Base-by-base conservation (phyloP, 306 rosid species). In the Cyclanthera cordifolia region DNA sequence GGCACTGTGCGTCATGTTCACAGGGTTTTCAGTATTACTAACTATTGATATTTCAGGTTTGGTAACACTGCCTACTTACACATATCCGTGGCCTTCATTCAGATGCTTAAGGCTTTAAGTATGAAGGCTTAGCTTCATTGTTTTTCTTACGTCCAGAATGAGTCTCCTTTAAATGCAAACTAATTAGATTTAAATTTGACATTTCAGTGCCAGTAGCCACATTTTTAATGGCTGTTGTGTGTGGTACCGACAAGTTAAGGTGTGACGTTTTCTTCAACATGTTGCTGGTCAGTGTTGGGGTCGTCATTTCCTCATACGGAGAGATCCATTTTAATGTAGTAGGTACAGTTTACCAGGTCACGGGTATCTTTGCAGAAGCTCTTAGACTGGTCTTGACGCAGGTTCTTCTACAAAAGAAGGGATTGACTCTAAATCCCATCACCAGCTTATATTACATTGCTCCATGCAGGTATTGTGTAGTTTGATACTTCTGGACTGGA, bases 71-170 rank as follows among this genome's bases (percentile, higher is more conserved):
- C 97, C 41, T 94, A 88, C 81, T 82, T 94, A 83, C 91, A 83
- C 80, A 94, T 94, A 55, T 94, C 99, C 73, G 99, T 94, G 82
- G 95, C 99, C 72, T 93, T 93, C 81, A 93, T 93, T 80, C 99
- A 93, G 84, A 93, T 93, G 99, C 99, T 93, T 73, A 93, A 93
- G 77, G 99, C 97, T 74, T 79, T 86, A 66, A 91, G 97, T 91
- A 86, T 43, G 96, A 20, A 2, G 52, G 50, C 12, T 16, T 21
- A 70, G 27, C 50, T 45, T 63, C 28, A 5, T 20, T 2, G n/a
- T 1, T 24, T 48, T 58, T 30, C 64, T 59, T 72, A 47, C 17
- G 45, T 39, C 0, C 23, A 20, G 63, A 1, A 57, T 72, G 27
- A 72, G 16, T 17, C 53, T 27, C 57, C 21, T 32, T 43, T 8